These are phyloP conservation scores for Oryza brachyantha DNA, from an alignment of 176 grass and related monocot genomes.

Conservation along the genomic window DNA sequence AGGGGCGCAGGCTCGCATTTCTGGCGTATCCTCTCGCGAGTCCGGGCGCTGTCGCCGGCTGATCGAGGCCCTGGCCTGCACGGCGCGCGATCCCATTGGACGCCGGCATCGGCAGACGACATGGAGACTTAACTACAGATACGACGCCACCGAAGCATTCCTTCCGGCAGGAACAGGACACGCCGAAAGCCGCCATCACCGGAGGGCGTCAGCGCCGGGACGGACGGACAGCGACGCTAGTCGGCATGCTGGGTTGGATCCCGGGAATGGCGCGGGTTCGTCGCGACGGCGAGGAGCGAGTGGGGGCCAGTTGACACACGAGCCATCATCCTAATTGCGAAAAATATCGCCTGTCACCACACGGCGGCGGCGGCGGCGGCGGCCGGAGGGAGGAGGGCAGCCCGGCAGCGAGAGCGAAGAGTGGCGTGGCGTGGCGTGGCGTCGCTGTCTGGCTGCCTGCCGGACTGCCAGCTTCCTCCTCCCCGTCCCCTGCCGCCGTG, in stretches of 20 bases:
- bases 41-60: not conserved
- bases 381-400: not conserved
- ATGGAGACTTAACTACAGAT: no score
- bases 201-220: not conserved
- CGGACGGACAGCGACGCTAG: not conserved
- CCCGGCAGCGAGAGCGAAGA: not conserved
- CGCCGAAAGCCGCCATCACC: not conserved
- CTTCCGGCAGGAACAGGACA: not conserved
- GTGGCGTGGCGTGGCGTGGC: no score
- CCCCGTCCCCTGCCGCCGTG: not conserved
- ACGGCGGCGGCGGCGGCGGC: not conserved
- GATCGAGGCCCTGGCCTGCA: no score
- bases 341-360: conserved; percentile 5
- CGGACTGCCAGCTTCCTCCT: not conserved
- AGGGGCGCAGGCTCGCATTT: not conserved
- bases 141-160: not conserved
- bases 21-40: not conserved
- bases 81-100: not conserved
- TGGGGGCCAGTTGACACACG: not conserved
- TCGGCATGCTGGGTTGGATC: not conserved
- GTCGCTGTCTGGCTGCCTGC: not conserved
- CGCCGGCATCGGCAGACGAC: conserved; percentile 8
- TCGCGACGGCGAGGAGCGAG: not conserved
- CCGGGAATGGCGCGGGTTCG: not conserved
- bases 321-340: conserved; percentile 19